Evolutionary conservation across 192 early-diverging fungal species (phyloP).

Genomic region (Podila clonocystis): DNA sequence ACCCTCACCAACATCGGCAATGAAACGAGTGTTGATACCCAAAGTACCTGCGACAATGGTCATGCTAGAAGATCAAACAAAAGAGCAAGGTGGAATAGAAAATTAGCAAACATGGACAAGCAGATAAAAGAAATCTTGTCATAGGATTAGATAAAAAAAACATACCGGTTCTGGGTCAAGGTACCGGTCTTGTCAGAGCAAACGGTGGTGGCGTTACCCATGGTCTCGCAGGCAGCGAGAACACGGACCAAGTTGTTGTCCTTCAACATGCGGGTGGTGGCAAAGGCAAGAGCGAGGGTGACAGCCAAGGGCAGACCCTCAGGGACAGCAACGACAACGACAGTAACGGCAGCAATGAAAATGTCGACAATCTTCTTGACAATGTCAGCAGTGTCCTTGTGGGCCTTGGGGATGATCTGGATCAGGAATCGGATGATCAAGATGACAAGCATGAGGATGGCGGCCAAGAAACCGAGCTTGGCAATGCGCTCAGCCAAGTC

Average conservation of each 20-base stretch:
- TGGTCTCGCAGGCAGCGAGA: conserved; percentile 97
- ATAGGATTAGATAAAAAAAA: no score
- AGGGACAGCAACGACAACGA: conserved; percentile 98
- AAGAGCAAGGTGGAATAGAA: no score
- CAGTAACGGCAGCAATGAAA: conserved; percentile 90
- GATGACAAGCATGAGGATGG: conserved; percentile 86
- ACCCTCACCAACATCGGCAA: conserved; percentile 40
- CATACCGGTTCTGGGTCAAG: conserved; percentile 92
- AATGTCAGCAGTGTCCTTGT: no score
- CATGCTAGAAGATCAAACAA: no score
- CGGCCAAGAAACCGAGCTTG: conserved; percentile 89
- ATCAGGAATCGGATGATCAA: no score
- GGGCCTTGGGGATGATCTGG: no score
- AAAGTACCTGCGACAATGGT: conserved; percentile 91
- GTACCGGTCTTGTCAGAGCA: conserved; percentile 99
- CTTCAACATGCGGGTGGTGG: conserved; percentile 94
- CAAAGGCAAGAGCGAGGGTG: conserved; percentile 93
- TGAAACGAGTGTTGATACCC: conserved; percentile 73
- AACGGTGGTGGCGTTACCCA: conserved; percentile 98
- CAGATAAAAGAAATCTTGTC: no score
- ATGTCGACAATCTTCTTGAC: conserved; percentile 79
- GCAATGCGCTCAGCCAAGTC: conserved; percentile 91
- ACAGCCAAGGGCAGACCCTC: conserved; percentile 98
- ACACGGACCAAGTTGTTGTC: conserved; percentile 98
- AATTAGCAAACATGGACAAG: no score